Evolutionary conservation across 1,139 yeast genomes (phyloP).

Genomic region (Diutina neorugosa): DNA sequence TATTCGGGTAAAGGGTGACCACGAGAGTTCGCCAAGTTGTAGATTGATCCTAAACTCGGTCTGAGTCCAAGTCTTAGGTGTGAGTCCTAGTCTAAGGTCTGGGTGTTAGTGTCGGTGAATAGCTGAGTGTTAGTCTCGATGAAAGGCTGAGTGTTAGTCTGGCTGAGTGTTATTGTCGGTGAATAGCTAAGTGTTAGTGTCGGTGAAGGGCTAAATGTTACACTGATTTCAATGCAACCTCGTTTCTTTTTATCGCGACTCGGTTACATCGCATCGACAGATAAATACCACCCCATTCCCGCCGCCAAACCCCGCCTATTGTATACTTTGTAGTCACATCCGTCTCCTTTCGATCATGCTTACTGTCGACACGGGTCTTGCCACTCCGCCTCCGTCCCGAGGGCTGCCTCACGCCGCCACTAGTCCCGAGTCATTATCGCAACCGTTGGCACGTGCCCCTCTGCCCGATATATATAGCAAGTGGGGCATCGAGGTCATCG

Average conservation of each 20-base stretch:
- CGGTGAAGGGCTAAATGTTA: too few relatives aligned
- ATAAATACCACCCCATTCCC: background rate
- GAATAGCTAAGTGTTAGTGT: too few relatives aligned
- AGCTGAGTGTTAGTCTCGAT: too few relatives aligned
- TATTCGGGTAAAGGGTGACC: too few relatives aligned
- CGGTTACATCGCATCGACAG: background rate
- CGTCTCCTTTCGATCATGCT: background rate
- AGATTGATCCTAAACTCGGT: too few relatives aligned
- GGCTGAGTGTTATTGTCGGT: too few relatives aligned
- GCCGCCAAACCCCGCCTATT: background rate
- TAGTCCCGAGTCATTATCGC: background rate
- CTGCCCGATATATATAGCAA: background rate
- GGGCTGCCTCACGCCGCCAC: background rate
- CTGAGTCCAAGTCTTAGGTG: too few relatives aligned
- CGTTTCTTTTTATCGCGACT: background rate
- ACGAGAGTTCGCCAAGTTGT: too few relatives aligned
- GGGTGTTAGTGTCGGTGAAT: too few relatives aligned
- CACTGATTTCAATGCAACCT: background rate
- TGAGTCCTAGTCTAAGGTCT: too few relatives aligned
- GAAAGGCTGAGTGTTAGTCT: too few relatives aligned
- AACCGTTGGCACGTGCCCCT: background rate
- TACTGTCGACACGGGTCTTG: conserved; percentile 1
- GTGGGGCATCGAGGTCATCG: conserved; percentile 15
- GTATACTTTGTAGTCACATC: background rate
- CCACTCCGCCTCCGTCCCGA: background rate